Evolutionary conservation across 139 green algal species (phyloP).

Genomic region (Gonium pectorale): DNA sequence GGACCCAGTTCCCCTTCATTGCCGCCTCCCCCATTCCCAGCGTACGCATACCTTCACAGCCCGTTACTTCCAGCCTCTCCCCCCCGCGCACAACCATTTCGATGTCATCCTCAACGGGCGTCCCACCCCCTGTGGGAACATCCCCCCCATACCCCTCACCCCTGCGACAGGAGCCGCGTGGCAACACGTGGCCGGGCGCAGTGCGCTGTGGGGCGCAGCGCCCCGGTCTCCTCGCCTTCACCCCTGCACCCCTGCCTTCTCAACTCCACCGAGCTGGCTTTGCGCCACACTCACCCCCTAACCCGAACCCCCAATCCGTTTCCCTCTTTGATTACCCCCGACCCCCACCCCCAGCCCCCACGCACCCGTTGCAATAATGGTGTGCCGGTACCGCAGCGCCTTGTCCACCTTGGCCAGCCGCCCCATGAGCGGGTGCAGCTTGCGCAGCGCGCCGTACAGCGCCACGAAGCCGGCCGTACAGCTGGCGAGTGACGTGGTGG

Average conservation of each 20-base stretch:
- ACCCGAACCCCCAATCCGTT: too few relatives aligned
- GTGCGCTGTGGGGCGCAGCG: not conserved
- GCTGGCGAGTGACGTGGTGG: not conserved
- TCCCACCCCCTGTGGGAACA: too few relatives aligned
- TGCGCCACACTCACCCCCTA: not conserved
- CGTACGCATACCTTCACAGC: not conserved
- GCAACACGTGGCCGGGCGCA: too few relatives aligned
- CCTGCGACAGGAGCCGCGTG: not conserved
- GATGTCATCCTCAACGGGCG: too few relatives aligned
- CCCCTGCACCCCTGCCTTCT: not conserved
- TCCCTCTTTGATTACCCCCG: too few relatives aligned
- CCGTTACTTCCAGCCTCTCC: not conserved
- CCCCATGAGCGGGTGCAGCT: slow-evolving; percentile 38
- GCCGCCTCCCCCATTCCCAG: too few relatives aligned
- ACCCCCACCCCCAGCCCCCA: too few relatives aligned
- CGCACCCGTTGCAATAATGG: not conserved
- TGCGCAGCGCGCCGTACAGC: slow-evolving; percentile 10
- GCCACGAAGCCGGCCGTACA: not conserved
- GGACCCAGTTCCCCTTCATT: too few relatives aligned
- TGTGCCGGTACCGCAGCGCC: not conserved
- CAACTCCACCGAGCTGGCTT: not conserved
- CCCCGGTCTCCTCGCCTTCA: not conserved
- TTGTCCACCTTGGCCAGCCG: not conserved
- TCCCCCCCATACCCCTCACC: not conserved
- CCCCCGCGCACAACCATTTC: too few relatives aligned